Evolutionary conservation across 148 eudicot species (phyloP).

Genomic region (Chenopodium quinoa): DNA sequence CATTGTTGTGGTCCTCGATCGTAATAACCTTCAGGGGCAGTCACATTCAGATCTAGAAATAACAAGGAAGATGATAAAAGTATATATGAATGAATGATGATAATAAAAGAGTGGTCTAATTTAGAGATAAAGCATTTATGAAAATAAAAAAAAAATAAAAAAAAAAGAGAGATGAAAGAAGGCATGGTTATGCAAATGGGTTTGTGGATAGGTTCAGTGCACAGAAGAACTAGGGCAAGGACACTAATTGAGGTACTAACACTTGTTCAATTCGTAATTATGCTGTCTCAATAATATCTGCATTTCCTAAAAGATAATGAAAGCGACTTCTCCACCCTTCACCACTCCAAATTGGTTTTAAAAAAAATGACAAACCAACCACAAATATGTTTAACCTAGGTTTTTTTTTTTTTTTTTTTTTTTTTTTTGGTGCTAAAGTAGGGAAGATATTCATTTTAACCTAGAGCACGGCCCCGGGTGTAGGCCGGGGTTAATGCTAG

Average conservation of each 20-base stretch:
- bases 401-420: not conserved
- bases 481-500: too few species aligned
- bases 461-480: too few species aligned
- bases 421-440: too few species aligned
- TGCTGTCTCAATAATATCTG: conserved; percentile 20
- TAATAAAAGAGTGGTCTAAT: too few species aligned
- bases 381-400: not conserved
- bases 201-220: conserved; percentile 11
- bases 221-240: not conserved
- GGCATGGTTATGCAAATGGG: not conserved
- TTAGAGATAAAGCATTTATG: too few species aligned
- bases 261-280: conserved; percentile 11
- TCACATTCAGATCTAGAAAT: not conserved
- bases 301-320: conserved; percentile 19
- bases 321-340: not conserved
- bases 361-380: not conserved
- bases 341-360: not conserved
- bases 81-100: not conserved
- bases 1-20: too few species aligned
- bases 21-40: not conserved
- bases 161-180: not conserved
- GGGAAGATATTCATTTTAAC: too few species aligned
- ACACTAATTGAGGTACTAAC: not conserved
- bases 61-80: too few species aligned
- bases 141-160: too few species aligned